These are phyloP conservation scores for Coemansia sp. DNA, from an alignment of 192 early-diverging fungal genomes.

Conservation along the genomic window DNA sequence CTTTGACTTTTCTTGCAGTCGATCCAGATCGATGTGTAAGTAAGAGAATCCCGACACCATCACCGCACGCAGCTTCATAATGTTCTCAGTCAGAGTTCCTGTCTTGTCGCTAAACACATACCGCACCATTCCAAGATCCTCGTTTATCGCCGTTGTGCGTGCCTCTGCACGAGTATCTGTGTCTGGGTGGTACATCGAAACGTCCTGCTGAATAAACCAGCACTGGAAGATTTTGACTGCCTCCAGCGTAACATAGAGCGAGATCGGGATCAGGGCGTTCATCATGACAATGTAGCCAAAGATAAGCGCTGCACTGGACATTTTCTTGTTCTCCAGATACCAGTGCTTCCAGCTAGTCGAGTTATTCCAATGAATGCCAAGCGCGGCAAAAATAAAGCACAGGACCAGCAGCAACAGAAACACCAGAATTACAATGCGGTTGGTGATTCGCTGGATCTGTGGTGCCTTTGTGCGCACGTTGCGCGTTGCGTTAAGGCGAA, in stretches of 20 bases:
- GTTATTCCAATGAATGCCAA: conserved; percentile 57
- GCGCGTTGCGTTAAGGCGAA: conserved; percentile 69
- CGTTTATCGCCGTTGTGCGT: conserved; percentile 76
- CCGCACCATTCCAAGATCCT: conserved; percentile 84
- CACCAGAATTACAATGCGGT: conserved; percentile 74
- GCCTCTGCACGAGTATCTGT: conserved; percentile 75
- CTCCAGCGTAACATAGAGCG: conserved; percentile 87
- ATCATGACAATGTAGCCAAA: conserved; percentile 79
- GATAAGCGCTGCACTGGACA: conserved; percentile 33
- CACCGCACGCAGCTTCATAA: conserved; percentile 76
- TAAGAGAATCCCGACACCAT: conserved; percentile 64
- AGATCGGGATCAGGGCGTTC: conserved; percentile 86
- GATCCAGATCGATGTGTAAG: conserved; percentile 62
- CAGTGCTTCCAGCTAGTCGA: conserved; percentile 36
- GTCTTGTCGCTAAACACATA: conserved; percentile 93
- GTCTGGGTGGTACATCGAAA: conserved; percentile 73
- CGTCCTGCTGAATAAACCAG: conserved; percentile 77
- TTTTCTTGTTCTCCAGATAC: conserved; percentile 51
- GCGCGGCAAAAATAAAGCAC: conserved; percentile 55
- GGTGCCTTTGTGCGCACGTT: conserved; percentile 73
- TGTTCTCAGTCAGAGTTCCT: conserved; percentile 84
- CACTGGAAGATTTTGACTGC: conserved; percentile 70
- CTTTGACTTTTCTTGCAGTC: conserved; percentile 22
- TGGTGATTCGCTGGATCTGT: conserved; percentile 74
- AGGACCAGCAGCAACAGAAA: conserved; percentile 61